Percentiles rank a stretch among this genome's conserved stretches.
phyloP scores from a whole-genome alignment of 23 red algal genomes.

The Gracilaria domingensis region DNA sequence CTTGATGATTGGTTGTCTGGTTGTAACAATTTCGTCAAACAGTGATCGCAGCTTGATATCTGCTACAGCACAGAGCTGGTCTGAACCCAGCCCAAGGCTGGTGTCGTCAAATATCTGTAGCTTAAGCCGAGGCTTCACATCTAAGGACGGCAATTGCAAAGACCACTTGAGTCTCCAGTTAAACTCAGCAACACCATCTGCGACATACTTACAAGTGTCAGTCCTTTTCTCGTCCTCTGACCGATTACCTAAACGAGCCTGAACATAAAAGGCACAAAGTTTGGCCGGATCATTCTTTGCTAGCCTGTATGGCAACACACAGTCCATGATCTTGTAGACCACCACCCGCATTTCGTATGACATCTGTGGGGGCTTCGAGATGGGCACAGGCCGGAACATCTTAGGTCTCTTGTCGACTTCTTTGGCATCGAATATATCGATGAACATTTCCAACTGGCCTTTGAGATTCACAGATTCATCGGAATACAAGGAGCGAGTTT shows the following conservation, averaged over 20 bases:
- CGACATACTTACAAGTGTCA: conserved; percentile 75
- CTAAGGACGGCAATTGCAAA: conserved; percentile 65
- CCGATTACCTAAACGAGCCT: conserved; percentile 70
- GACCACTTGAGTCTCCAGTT: conserved; percentile 88
- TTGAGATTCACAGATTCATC: conserved; percentile 77
- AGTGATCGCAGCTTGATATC: conserved; percentile 85
- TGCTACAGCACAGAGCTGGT: conserved; percentile 69
- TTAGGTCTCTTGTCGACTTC: conserved; percentile 78
- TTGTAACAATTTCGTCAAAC: conserved; percentile 75
- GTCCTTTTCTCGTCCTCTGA: conserved; percentile 65
- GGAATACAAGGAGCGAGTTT: conserved; percentile 78
- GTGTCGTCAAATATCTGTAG: conserved; percentile 84
- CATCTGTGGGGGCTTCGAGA: conserved; percentile 54
- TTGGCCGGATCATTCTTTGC: conserved; percentile 49
- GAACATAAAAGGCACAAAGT: conserved; percentile 71
- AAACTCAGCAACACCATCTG: conserved; percentile 76
- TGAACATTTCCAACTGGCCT: conserved; percentile 87
- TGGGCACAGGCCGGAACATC: conserved; percentile 61
- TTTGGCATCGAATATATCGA: conserved; percentile 87
- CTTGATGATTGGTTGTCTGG: conserved; percentile 65
- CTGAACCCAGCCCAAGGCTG: conserved; percentile 63
- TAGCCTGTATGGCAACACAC: conserved; percentile 66
- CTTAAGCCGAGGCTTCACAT: conserved; percentile 86
- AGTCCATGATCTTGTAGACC: conserved; percentile 79
- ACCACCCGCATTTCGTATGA: conserved; percentile 75